Base-by-base conservation (phyloP, 2,329 filamentous ascomycete species). In the Cordyceps javanica region DNA sequence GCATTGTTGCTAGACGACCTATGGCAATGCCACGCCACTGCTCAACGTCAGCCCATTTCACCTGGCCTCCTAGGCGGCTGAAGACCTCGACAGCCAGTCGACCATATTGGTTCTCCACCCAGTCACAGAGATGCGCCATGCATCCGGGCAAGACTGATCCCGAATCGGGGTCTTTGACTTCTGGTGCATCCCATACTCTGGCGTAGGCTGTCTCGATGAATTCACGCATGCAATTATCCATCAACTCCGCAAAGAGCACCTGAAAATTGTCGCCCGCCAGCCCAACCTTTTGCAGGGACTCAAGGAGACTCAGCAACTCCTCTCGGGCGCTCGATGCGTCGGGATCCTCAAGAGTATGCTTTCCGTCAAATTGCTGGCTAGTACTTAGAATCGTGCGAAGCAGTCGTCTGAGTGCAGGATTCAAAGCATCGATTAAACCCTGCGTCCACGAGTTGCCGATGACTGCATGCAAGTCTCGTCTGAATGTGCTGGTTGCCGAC, bases 11-110 rank as follows among this genome's bases (percentile, higher is more conserved):
- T 16, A 93, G 77, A 45, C 86, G 81, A 3, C 82, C 82, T 45
- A 90, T 70, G 16, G 86, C 87, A 64, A 88, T 85, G 41, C 88
- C 83, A 66, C 87, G 87, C 82, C 87, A 91, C 61, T 82, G 83
- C 62, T 85, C 80, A 42, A 88, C 76, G 60, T 90, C 80, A 16
- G 73, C 70, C 70, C 79, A 78, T 6, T 77, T 75, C 26, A 85
- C 69, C 36, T 73, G 67, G 19, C 69, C 70, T 5, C 71, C 75
- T 10, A 82, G 70, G 19, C 72, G 73, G 58, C 72, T 75, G 59
- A 88, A 75, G 9, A 88, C 81, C 65, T 87, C 79, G 48, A 85
- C 78, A 14, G 84, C 82, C 36, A 90, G 74, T 9, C 84, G 83
- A 5, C 81, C 78, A 64, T 89, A 89, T 46, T 80, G 76, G 58